These are phyloP conservation scores for Erysiphe pisi DNA, from an alignment of 2,329 filamentous ascomycete genomes.

Conservation along the genomic window DNA sequence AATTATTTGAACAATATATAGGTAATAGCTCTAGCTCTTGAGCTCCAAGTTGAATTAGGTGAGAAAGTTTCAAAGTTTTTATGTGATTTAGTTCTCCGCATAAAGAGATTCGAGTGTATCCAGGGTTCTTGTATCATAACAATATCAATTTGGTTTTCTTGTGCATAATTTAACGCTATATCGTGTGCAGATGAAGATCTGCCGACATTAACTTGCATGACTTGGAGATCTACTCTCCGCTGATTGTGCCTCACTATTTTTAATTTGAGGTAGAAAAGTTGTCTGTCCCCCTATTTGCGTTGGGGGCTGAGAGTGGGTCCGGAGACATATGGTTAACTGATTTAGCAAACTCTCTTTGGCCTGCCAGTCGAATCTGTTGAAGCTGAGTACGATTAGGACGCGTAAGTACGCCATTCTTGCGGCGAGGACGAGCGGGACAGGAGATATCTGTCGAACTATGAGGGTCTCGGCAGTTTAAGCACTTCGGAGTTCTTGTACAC, in stretches of 20 bases:
- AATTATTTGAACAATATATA: neutral
- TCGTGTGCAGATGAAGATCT: slow-evolving; percentile 3
- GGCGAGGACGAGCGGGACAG: neutral
- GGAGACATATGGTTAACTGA: neutral
- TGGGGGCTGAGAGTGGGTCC: neutral
- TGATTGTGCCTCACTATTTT: neutral
- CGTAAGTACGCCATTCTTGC: neutral
- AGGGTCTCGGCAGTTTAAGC: neutral
- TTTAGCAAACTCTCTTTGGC: neutral
- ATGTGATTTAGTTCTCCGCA: neutral
- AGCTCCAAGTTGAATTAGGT: neutral
- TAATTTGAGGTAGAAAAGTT: neutral
- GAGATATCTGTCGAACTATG: neutral
- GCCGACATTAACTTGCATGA: neutral
- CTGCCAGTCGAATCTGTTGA: neutral
- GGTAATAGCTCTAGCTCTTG: too few relatives aligned
- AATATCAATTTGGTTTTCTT: neutral
- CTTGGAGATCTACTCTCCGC: neutral
- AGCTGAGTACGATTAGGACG: neutral
- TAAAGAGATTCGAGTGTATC: neutral
- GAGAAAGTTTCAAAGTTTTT: neutral
- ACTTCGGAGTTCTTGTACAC: neutral
- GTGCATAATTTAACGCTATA: neutral
- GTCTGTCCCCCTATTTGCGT: neutral
- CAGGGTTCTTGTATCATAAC: neutral